phyloP scores from a whole-genome alignment of 2,329 filamentous ascomycete species.

The Aspergillus sp. region DNA sequence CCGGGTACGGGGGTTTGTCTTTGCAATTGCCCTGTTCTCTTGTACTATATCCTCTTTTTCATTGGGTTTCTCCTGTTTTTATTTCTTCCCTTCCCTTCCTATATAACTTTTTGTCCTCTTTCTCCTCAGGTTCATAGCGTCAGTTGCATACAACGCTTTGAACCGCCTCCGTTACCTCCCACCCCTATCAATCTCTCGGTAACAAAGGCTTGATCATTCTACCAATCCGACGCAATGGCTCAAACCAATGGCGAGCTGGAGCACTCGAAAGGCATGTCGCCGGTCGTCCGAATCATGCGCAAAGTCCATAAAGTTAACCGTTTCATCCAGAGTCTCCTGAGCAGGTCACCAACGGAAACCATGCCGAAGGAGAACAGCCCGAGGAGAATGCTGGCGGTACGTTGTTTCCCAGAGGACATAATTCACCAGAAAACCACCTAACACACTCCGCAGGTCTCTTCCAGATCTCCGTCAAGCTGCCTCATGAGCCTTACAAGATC shows the following conservation, averaged over 20 bases:
- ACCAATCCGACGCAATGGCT: conserved; percentile 31
- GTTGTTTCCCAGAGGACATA: neutral
- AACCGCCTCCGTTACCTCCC: neutral
- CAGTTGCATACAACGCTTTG: neutral
- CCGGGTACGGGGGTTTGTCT: conserved; percentile 31
- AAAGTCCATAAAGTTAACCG: conserved; percentile 16
- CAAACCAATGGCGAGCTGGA: conserved; percentile 39
- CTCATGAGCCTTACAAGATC: conserved; percentile 74
- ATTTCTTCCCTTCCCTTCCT: conserved; percentile 11
- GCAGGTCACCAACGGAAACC: conserved; percentile 33
- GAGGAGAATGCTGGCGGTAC: conserved; percentile 38
- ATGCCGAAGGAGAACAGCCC: conserved; percentile 31
- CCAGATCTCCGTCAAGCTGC: conserved; percentile 75
- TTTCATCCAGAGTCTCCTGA: conserved; percentile 32
- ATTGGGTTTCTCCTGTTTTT: conserved; percentile 18
- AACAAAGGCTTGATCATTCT: conserved; percentile 8
- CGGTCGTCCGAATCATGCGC: neutral
- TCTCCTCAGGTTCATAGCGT: conserved; percentile 2
- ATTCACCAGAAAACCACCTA: neutral
- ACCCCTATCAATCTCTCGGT: too few species aligned
- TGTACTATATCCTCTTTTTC: conserved; percentile 30
- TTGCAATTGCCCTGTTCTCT: conserved; percentile 31
- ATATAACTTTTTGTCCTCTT: conserved; percentile 11
- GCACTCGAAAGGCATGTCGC: conserved; percentile 37
- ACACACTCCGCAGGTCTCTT: conserved; percentile 50